Percentiles rank a stretch among this genome's conserved stretches.
Conservation (phyloP, 768 basidiomycete species). For the Termitomyces titanicus region DNA sequence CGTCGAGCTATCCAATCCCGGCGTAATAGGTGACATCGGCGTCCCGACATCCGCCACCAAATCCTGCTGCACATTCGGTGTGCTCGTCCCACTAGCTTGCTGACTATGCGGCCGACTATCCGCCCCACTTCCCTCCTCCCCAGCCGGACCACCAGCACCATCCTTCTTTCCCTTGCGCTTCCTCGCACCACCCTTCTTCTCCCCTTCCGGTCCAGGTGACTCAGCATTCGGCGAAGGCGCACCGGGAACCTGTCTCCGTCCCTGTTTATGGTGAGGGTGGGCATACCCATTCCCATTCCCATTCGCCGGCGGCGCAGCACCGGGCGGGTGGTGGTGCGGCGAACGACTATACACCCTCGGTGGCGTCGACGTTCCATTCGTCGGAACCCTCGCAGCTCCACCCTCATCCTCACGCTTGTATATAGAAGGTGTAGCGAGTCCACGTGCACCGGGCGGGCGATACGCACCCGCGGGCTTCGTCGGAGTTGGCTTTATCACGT, state of each 20-base stretch:
- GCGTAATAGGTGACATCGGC: constrained; percentile 45
- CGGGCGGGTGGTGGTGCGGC: constrained; percentile 42
- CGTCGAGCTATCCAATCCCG: constrained; percentile 52
- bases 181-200: constrained; percentile 22
- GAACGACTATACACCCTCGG: constrained; percentile 58
- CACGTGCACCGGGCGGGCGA: constrained; percentile 79
- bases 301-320: constrained; percentile 26
- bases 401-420: constrained; percentile 94
- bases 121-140: constrained; percentile 36
- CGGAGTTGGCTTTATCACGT: constrained; percentile 49
- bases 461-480: constrained; percentile 28
- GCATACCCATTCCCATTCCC: constrained; percentile 10
- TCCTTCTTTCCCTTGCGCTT: constrained; percentile 52
- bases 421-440: constrained; percentile 80
- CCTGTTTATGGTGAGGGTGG: constrained; percentile 12
- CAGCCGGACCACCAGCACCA: constrained; percentile 26
- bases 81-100: constrained; percentile 12
- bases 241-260: constrained; percentile 72
- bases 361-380: constrained; percentile 52
- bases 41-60: constrained; percentile 19
- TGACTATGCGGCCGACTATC: constrained; percentile 27
- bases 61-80: constrained; percentile 10
- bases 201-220: constrained; percentile 41
- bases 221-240: constrained; percentile 36
- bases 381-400: constrained; percentile 51